Evolutionary conservation across 306 rosid genomes (phyloP), one percentile per base, ranked within the genome.

Genomic region (Trichosanthes truncata): DNA sequence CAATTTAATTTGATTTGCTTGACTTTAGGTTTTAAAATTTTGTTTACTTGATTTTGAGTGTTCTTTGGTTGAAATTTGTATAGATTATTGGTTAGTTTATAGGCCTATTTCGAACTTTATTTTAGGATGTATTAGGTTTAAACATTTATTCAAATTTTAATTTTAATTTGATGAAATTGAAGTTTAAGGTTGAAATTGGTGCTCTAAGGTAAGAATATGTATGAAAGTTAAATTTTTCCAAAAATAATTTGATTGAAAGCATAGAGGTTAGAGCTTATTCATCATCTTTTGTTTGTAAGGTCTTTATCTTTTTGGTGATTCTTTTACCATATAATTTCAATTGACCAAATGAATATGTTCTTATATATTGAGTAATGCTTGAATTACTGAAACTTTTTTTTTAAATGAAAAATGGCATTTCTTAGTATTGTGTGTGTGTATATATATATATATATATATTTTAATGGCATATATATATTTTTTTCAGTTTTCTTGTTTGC

Each of bases 61-160:
- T 13, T 11, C 1, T 49, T 49, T 13, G 13, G 15, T 46, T 9
- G 53, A 49, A 49, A 11, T 13, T 13, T 49, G 20, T 11, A 14
- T 49, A 3, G 40, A 48, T 13, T 1, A 1, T 14, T 3, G 2
- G 17, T 49, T 49, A 15, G 55, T 49, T 49, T 49, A 3, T 45
- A 11, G 49, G 14, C 49, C 9, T 8, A 0, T 45, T 45, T 45
- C 15, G 1, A 45, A 9, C 9, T 45, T 45, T 9, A 11, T 10
- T 45, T 45, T 45, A 11, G 4, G 43, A 40, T 40, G 43, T 40
- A 40, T 40, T 40, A 78, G 18, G 86, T 82, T 86, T 84, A 81
- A 78, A 12, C 3, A 45, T 45, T 45, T 10, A 45, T 45, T 45
- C 14, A 45, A 11, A 10, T 45, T 11, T 45, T 9, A 81, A 85